Evolutionary conservation across 371 early-diverging fungal genomes (phyloP).

Genomic region (Gilbertella persicaria): DNA sequence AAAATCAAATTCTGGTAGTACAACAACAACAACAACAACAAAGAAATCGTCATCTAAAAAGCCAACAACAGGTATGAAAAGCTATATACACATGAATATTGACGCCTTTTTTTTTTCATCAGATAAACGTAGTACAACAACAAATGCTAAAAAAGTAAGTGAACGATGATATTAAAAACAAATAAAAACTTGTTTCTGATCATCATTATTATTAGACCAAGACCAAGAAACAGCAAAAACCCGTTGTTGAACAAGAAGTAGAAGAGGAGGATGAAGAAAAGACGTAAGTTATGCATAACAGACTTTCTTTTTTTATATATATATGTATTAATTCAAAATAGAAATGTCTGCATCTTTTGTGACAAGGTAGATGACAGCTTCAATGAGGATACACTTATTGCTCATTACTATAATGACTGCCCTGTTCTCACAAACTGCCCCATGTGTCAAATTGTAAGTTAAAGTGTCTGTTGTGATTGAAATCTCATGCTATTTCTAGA

Average conservation of each 20-base stretch:
- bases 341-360: constrained; percentile 73
- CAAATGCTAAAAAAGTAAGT: constrained; percentile 6
- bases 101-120: constrained; percentile 1
- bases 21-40: not conserved
- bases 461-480: not conserved
- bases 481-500: constrained; percentile 40
- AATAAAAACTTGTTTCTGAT: not conserved
- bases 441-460: constrained; percentile 68
- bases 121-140: not conserved
- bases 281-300: not conserved
- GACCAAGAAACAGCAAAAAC: constrained; percentile 1
- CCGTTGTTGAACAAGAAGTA: not conserved
- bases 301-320: not conserved
- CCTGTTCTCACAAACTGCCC: constrained; percentile 72
- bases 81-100: not conserved
- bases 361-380: constrained; percentile 66
- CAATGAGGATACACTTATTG: constrained; percentile 72
- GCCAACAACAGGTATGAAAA: not conserved
- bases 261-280: constrained; percentile 3
- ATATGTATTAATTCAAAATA: not conserved
- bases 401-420: constrained; percentile 80
- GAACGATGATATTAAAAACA: not conserved
- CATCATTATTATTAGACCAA: constrained; percentile 7
- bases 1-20: constrained; percentile 22
- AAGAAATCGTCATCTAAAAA: constrained; percentile 8